Percentiles rank a stretch among this genome's conserved stretches.
phyloP scores from a whole-genome alignment of 2,329 filamentous ascomycete species.

The Trichothecium roseum region DNA sequence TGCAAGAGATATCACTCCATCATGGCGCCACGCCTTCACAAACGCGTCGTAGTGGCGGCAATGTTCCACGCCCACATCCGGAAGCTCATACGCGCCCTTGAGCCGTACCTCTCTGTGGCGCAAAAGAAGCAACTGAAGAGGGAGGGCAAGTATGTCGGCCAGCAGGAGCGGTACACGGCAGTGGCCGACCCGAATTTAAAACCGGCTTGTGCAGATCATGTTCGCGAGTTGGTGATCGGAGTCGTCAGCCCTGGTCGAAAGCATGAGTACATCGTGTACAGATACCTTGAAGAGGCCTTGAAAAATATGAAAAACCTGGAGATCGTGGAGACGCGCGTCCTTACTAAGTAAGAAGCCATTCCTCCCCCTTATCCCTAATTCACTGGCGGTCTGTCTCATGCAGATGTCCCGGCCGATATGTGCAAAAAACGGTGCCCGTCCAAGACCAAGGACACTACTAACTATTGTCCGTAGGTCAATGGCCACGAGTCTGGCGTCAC shows the following conservation, averaged over 20 bases:
- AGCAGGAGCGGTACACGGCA: slow-evolving; percentile 7
- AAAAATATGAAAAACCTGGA: slow-evolving; percentile 8
- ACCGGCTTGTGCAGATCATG: slow-evolving; percentile 4
- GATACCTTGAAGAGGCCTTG: slow-evolving; percentile 10
- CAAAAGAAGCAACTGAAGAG: slow-evolving; percentile 10
- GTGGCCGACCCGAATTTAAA: slow-evolving; percentile 1
- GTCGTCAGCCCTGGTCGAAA: slow-evolving; percentile 5
- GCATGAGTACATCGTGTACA: slow-evolving; percentile 6
- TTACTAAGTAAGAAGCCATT: slow-evolving; percentile 11
- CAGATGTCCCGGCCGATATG: no score
- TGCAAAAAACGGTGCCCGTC: no score
- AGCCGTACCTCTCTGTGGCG: slow-evolving; percentile 7
- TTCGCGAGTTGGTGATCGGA: slow-evolving; percentile 6
- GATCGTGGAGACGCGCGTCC: slow-evolving; percentile 3
- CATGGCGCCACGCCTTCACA: slow-evolving; percentile 8
- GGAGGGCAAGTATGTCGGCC: slow-evolving; percentile 9
- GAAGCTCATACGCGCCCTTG: slow-evolving; percentile 10
- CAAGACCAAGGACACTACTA: no score
- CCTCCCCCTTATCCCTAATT: no score
- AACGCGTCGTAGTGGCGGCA: slow-evolving; percentile 5
- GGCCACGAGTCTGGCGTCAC: slow-evolving; percentile 4
- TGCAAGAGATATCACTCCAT: slow-evolving; percentile 9
- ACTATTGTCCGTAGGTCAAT: slow-evolving; percentile 4
- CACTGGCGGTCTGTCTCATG: neutral
- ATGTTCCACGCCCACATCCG: slow-evolving; percentile 8